Percentiles rank a stretch among this genome's conserved stretches.
These are phyloP conservation scores for Cutaneotrichosporon sp. DNA, from an alignment of 1,284 basidiomycete genomes.

Conservation along the genomic window DNA sequence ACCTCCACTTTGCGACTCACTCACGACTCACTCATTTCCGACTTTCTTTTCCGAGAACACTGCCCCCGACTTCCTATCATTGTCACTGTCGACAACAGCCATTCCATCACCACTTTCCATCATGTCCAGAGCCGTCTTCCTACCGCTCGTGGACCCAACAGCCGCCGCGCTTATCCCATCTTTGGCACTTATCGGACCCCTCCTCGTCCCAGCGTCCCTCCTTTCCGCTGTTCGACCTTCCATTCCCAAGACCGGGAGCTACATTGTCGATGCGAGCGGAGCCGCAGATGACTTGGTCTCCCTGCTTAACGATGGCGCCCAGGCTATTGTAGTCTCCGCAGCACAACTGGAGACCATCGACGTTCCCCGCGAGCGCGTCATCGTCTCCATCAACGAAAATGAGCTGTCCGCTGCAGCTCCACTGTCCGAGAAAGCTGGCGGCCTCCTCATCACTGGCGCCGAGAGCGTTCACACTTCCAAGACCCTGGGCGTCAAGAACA, in stretches of 20 bases:
- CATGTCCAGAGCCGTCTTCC: slow-evolving; percentile 48
- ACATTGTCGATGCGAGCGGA: slow-evolving; percentile 58
- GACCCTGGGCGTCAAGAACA: slow-evolving; percentile 62
- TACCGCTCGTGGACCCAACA: slow-evolving; percentile 47
- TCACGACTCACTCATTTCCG: too few relatives aligned
- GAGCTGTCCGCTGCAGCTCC: slow-evolving; percentile 67
- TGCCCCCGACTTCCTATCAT: too few relatives aligned
- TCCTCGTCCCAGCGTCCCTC: slow-evolving; percentile 56
- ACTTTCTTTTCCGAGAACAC: too few relatives aligned
- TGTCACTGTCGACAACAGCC: too few relatives aligned
- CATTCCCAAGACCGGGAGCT: slow-evolving; percentile 38
- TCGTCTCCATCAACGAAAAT: slow-evolving; percentile 66
- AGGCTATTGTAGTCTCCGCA: slow-evolving; percentile 69
- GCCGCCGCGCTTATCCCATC: slow-evolving; percentile 55
- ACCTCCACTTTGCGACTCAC: too few relatives aligned
- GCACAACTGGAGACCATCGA: slow-evolving; percentile 60
- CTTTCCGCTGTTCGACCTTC: slow-evolving; percentile 34
- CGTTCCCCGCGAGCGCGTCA: slow-evolving; percentile 65
- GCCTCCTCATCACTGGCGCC: slow-evolving; percentile 30
- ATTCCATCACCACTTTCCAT: too few relatives aligned
- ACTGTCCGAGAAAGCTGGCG: slow-evolving; percentile 43
- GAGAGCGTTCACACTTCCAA: slow-evolving; percentile 56
- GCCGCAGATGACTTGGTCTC: slow-evolving; percentile 59
- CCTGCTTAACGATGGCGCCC: slow-evolving; percentile 68
- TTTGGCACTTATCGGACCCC: slow-evolving; percentile 67